These are phyloP conservation scores for Phyllosticta paracitricarpa DNA, from an alignment of 2,329 filamentous ascomycete species.

Conservation along the genomic window DNA sequence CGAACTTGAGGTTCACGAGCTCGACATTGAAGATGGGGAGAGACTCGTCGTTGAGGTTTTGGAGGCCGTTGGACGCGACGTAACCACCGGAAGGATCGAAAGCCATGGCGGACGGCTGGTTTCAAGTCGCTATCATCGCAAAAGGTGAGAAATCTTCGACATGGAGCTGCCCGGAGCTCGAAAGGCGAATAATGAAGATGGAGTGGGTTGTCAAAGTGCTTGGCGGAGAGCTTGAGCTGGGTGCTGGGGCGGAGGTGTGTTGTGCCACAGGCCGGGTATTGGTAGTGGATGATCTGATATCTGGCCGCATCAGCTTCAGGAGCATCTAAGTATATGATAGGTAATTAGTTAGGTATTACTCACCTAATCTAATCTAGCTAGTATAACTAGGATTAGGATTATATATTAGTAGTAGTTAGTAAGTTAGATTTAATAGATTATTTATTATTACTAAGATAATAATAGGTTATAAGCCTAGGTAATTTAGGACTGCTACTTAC, in stretches of 20 bases:
- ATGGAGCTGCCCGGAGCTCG: neutral
- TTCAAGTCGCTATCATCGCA: neutral
- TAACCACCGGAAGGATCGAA: conserved; percentile 64
- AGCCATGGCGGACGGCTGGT: conserved; percentile 45
- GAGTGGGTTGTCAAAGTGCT: neutral
- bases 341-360: too few relatives aligned
- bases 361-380: too few relatives aligned
- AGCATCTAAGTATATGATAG: too few relatives aligned
- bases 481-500: too few relatives aligned
- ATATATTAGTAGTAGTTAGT: too few relatives aligned
- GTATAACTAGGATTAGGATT: too few relatives aligned
- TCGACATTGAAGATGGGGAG: conserved; percentile 93
- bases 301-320: too few relatives aligned
- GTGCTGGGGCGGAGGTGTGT: neutral
- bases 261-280: too few relatives aligned
- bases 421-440: too few relatives aligned
- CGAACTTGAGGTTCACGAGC: conserved; percentile 85
- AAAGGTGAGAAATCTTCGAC: neutral
- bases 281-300: too few relatives aligned
- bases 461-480: too few relatives aligned
- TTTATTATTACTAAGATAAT: too few relatives aligned
- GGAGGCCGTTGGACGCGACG: conserved; percentile 53
- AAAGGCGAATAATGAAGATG: neutral
- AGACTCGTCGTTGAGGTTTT: conserved; percentile 49
- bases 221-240: neutral